phyloP scores from a whole-genome alignment of 2,329 filamentous ascomycete species.

The Didymella keratinophila region DNA sequence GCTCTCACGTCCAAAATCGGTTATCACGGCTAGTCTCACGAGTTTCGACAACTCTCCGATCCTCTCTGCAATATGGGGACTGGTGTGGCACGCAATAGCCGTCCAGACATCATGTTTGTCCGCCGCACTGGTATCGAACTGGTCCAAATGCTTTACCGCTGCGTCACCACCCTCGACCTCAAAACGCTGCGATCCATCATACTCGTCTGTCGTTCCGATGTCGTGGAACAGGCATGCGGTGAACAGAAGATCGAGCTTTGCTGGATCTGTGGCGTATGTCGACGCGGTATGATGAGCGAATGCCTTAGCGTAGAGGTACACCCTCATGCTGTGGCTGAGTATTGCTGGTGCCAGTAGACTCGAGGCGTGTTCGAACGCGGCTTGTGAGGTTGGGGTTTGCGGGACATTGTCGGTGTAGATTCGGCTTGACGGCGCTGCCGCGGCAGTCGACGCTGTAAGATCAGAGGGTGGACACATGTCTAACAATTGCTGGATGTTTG shows the following conservation, averaged over 20 bases:
- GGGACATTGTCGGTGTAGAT: conserved; percentile 50
- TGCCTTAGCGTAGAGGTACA: conserved; percentile 67
- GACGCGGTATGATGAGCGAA: conserved; percentile 40
- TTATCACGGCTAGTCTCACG: conserved; percentile 49
- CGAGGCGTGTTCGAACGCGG: conserved; percentile 60
- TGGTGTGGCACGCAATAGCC: conserved; percentile 56
- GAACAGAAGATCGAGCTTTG: conserved; percentile 57
- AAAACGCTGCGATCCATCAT: conserved; percentile 51
- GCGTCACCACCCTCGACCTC: conserved; percentile 58
- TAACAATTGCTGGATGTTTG: not conserved
- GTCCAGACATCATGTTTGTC: conserved; percentile 55
- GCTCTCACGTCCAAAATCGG: conserved; percentile 51
- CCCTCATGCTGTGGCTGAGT: conserved; percentile 74
- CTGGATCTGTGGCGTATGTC: conserved; percentile 41
- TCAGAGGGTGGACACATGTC: conserved; percentile 33
- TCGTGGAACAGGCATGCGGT: conserved; percentile 73
- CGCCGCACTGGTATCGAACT: conserved; percentile 29
- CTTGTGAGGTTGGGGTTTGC: conserved; percentile 54
- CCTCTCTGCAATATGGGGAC: conserved; percentile 55
- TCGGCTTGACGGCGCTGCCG: conserved; percentile 1
- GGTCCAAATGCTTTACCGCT: conserved; percentile 44
- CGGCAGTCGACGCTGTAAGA: conserved; percentile 7
- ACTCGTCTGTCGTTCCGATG: conserved; percentile 68
- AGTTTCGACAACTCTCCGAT: conserved; percentile 51
- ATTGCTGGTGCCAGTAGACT: conserved; percentile 61